Percentiles rank a stretch among this genome's conserved stretches.
These are phyloP conservation scores for Saitozyma sp. DNA, from an alignment of 768 basidiomycete species.

Conservation along the genomic window DNA sequence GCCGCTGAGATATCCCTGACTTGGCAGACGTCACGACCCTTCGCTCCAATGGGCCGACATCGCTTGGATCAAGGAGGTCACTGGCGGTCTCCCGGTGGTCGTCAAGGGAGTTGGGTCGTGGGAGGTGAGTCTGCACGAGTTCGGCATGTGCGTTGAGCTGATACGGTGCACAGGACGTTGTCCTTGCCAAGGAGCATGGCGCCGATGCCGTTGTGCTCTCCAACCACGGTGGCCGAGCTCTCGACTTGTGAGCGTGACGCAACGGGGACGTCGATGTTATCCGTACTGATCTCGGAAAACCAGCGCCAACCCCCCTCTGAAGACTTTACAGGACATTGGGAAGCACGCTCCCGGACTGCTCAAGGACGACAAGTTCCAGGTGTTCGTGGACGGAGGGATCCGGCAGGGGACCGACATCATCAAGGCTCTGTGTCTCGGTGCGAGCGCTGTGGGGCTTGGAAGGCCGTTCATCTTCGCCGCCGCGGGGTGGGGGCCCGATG, in stretches of 20 bases:
- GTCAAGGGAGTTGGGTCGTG: constrained; percentile 53
- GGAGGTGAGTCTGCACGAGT: constrained; percentile 14
- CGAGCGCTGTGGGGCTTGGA: constrained; percentile 80
- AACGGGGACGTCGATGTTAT: not conserved
- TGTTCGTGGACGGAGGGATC: constrained; percentile 59
- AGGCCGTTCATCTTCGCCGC: constrained; percentile 76
- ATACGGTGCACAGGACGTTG: constrained; percentile 33
- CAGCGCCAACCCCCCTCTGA: constrained; percentile 74
- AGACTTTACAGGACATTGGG: constrained; percentile 57
- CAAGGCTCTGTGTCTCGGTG: constrained; percentile 62
- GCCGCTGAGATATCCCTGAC: not conserved
- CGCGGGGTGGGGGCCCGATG: constrained; percentile 38
- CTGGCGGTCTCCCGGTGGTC: constrained; percentile 47
- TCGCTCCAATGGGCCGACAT: constrained; percentile 50
- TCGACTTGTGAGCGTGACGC: constrained; percentile 57
- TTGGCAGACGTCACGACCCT: constrained; percentile 31
- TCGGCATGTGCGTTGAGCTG: not conserved
- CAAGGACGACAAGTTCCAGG: constrained; percentile 52
- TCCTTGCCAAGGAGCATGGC: constrained; percentile 52
- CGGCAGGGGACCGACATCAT: constrained; percentile 58
- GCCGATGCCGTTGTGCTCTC: constrained; percentile 55
- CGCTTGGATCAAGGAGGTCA: constrained; percentile 47
- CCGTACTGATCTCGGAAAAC: not conserved
- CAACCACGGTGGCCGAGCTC: constrained; percentile 62
- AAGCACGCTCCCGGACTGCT: constrained; percentile 55